Percentiles rank a stretch among this genome's conserved stretches.
These are phyloP conservation scores for Debaryomyces hansenii DNA, from an alignment of 805 yeast species.

Conservation along the genomic window DNA sequence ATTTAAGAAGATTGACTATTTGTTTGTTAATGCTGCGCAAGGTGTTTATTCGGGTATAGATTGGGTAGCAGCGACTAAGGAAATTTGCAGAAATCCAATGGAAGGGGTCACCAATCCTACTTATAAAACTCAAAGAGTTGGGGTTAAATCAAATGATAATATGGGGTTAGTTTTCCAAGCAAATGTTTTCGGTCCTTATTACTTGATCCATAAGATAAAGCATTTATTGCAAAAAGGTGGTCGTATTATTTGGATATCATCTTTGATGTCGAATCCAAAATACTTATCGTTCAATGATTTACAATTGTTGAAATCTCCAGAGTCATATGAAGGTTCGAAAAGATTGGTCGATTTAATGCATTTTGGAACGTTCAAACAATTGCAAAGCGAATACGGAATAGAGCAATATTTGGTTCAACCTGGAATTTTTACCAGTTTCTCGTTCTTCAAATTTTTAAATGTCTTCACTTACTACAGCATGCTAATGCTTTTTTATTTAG, in stretches of 20 bases:
- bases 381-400: constrained; percentile 52
- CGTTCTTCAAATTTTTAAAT: constrained; percentile 75
- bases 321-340: constrained; percentile 91
- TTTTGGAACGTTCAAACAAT: constrained; percentile 58
- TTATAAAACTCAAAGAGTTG: constrained; percentile 79
- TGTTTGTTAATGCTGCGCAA: constrained; percentile 88
- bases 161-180: constrained; percentile 91
- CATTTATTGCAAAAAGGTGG: constrained; percentile 63
- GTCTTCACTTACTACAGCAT: constrained; percentile 81
- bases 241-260: constrained; percentile 79
- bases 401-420: constrained; percentile 85
- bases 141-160: constrained; percentile 74
- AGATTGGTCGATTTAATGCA: constrained; percentile 83
- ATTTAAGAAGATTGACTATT: constrained; percentile 68
- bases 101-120: constrained; percentile 86
- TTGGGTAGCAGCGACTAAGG: constrained; percentile 75
- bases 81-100: constrained; percentile 65
- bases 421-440: constrained; percentile 85
- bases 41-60: constrained; percentile 85
- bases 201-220: constrained; percentile 65
- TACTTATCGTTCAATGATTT: constrained; percentile 74
- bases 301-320: constrained; percentile 60
- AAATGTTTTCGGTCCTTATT: constrained; percentile 96
- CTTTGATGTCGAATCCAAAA: constrained; percentile 76
- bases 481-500: constrained; percentile 79